Evolutionary conservation across 1,284 basidiomycete genomes (phyloP), one percentile per base, ranked within the genome.

Genomic region (Pseudozyma tsukubaensis): DNA sequence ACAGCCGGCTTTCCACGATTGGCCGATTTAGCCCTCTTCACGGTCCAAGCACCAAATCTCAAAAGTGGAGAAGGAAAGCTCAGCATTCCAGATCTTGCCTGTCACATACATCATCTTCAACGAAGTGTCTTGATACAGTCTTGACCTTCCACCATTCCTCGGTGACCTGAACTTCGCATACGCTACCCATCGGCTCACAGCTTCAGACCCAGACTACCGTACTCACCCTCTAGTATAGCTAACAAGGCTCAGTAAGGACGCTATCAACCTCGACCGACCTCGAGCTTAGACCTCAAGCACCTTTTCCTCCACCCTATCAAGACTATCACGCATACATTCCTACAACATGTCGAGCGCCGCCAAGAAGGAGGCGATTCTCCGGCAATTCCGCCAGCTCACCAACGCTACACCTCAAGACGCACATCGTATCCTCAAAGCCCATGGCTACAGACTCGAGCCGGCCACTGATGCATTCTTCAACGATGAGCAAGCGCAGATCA

Each of bases 401-500:
- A 79, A 78, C 57, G 76, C 78, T 1, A 75, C 78, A 4, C 54
- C 66, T 7, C 66, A 77, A 37, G 91, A 93, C 59, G 92, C 92
- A n/a, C 88, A 86, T 68, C 89, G 89, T 61, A 92, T 89, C 84
- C 84, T 94, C 55, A 90, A 92, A 77, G 89, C 89, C 67, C 87
- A 91, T 85, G 89, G 89, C 29, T 86, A 85, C 81, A 88, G 89
- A 39, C 83, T 93, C 47, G 92, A 94, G 55, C 85, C 87, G 11
- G 92, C 93, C 11, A 86, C 93, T 44, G 91, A 94, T 84, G 89
- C 90, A 0, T 94, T 88, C 84, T 93, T 89, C 85, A 89, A 72
- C 44, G 83, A 85, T 52, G 74, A 75, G 5, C 60, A 70, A n/a
- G 79, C 71, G 45, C 80, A 53, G 56, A 78, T 62, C 53, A 76